Conservation (phyloP, 75 land plant species). For the Pseudotsuga menziesii region DNA sequence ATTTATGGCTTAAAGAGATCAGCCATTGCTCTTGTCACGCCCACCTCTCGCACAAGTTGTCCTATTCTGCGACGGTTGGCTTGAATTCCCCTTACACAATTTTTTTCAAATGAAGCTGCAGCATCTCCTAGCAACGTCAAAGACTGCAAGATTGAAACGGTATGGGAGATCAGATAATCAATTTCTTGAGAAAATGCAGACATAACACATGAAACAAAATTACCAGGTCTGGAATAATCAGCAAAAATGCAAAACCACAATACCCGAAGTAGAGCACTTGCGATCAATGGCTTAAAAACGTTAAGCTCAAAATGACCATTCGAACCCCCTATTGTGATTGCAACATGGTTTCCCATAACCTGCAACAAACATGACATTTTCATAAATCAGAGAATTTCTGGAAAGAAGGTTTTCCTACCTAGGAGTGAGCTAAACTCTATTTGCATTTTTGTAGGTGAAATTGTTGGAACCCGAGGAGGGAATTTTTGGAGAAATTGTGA, state of each 20-base stretch:
- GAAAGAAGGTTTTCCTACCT: neutral
- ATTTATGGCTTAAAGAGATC: neutral
- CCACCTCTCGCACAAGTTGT: slow-evolving; percentile 77
- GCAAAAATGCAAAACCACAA: neutral
- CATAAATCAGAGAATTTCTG: neutral
- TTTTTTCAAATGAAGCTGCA: slow-evolving; percentile 89
- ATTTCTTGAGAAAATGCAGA: neutral
- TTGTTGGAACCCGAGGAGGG: too few species aligned
- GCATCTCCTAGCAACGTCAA: slow-evolving; percentile 95
- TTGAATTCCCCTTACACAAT: slow-evolving; percentile 94
- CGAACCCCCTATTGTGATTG: slow-evolving; percentile 87
- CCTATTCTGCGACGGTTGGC: slow-evolving; percentile 77
- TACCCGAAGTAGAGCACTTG: slow-evolving; percentile 82
- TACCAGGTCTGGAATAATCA: neutral
- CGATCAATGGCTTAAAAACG: slow-evolving; percentile 93
- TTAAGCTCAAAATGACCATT: slow-evolving; percentile 99
- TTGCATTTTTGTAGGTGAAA: too few species aligned
- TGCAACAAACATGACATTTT: slow-evolving; percentile 17
- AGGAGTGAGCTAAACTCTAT: too few species aligned
- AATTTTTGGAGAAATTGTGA: too few species aligned
- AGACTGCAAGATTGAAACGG: slow-evolving; percentile 45
- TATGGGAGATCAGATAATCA: too few species aligned
- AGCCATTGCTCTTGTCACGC: neutral
- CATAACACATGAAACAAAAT: neutral
- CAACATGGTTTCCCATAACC: slow-evolving; percentile 98